These are phyloP conservation scores for Dendrothele bispora DNA, from an alignment of 768 basidiomycete species.

Conservation along the genomic window DNA sequence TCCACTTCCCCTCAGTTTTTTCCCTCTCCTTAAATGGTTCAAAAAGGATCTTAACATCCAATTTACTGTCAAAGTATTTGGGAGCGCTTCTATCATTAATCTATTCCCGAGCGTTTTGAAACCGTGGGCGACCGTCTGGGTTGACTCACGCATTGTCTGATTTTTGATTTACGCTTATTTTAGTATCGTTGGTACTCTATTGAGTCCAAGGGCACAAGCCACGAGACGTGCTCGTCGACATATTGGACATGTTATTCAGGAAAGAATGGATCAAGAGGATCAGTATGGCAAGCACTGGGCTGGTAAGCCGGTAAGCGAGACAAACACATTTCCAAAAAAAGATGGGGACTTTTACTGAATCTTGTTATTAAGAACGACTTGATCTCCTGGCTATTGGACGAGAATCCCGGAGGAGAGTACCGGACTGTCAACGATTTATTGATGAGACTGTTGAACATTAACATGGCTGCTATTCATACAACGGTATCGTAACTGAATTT, in stretches of 20 bases:
- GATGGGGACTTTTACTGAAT: background rate
- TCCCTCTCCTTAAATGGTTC: background rate
- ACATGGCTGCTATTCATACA: slow-evolving; percentile 38
- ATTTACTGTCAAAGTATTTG: slow-evolving; percentile 31
- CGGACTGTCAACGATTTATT: slow-evolving; percentile 24
- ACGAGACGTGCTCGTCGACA: slow-evolving; percentile 16
- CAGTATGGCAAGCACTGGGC: slow-evolving; percentile 28
- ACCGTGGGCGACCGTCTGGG: slow-evolving; percentile 28
- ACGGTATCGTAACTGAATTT: too few species aligned
- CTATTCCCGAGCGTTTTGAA: slow-evolving; percentile 36
- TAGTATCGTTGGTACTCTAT: background rate
- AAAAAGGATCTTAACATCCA: slow-evolving; percentile 8
- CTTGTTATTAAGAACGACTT: slow-evolving; percentile 32
- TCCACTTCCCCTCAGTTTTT: background rate
- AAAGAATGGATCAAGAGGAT: slow-evolving; percentile 26
- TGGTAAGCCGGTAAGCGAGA: slow-evolving; percentile 27
- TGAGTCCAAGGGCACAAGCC: background rate
- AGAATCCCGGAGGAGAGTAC: slow-evolving; percentile 20
- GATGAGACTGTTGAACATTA: slow-evolving; percentile 31
- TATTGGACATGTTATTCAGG: slow-evolving; percentile 29
- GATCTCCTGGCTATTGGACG: slow-evolving; percentile 39
- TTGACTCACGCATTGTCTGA: background rate
- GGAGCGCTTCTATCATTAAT: slow-evolving; percentile 24
- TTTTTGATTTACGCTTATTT: background rate
- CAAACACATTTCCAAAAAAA: background rate